These are phyloP conservation scores for Tylopilus rubrobrunneus DNA, from an alignment of 768 basidiomycete genomes.

Conservation along the genomic window DNA sequence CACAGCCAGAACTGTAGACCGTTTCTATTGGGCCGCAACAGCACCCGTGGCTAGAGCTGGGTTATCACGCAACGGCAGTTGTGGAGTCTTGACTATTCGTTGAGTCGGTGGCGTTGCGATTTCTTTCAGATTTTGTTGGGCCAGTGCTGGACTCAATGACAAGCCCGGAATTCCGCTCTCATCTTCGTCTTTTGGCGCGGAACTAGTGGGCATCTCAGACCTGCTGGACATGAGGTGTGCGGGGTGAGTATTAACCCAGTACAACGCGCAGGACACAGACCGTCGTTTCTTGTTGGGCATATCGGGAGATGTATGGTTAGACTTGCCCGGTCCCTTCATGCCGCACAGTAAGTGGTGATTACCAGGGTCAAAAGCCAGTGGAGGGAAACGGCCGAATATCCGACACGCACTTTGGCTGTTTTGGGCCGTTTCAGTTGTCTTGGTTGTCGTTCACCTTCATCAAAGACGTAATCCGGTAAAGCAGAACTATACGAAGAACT, in stretches of 20 bases:
- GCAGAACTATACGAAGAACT: slow-evolving; percentile 46
- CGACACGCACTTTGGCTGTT: slow-evolving; percentile 46
- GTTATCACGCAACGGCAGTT: slow-evolving; percentile 60
- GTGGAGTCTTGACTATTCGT: slow-evolving; percentile 52
- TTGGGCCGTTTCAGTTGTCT: slow-evolving; percentile 76
- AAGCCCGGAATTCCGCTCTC: slow-evolving; percentile 36
- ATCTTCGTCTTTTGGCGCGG: slow-evolving; percentile 34
- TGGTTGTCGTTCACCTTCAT: slow-evolving; percentile 73
- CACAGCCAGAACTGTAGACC: too few species aligned
- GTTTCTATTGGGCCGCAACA: slow-evolving; percentile 29
- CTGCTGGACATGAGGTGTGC: slow-evolving; percentile 35
- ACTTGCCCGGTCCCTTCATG: slow-evolving; percentile 57
- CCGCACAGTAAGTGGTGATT: slow-evolving; percentile 29
- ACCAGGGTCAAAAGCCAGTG: slow-evolving; percentile 12
- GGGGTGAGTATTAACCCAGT: slow-evolving; percentile 24
- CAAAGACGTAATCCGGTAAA: slow-evolving; percentile 81
- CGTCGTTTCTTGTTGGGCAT: slow-evolving; percentile 80
- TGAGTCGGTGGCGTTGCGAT: slow-evolving; percentile 38
- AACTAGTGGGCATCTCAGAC: slow-evolving; percentile 33
- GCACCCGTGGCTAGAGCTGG: slow-evolving; percentile 50
- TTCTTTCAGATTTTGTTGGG: slow-evolving; percentile 35
- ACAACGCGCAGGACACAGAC: slow-evolving; percentile 44
- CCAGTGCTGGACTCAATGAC: slow-evolving; percentile 29
- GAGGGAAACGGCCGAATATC: slow-evolving; percentile 9
- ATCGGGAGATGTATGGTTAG: slow-evolving; percentile 59